A percentile compares a stretch with the other conserved stretches of the same genome.
phyloP scores from a whole-genome alignment of 305 asterid genomes.

The Petunia hybrid region DNA sequence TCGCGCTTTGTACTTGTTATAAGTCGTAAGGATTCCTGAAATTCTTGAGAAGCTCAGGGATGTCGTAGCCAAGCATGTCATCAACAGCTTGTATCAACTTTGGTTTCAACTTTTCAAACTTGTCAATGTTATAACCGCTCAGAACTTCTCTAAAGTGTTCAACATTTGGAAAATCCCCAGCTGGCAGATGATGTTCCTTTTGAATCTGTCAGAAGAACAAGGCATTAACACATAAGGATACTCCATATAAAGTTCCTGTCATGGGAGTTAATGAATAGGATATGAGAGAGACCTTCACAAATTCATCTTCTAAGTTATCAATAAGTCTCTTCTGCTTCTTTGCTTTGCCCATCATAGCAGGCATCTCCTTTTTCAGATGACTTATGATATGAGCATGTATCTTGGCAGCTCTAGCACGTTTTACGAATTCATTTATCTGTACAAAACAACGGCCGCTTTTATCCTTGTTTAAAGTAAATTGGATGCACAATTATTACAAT shows the following conservation, averaged over 20 bases:
- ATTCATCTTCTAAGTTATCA: constrained; percentile 76
- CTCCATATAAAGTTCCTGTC: neutral
- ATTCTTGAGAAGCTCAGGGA: constrained; percentile 86
- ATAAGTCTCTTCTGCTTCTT: constrained; percentile 85
- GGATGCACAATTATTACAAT: neutral
- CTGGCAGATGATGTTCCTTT: constrained; percentile 81
- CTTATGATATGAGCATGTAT: constrained; percentile 85
- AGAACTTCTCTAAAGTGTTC: constrained; percentile 73
- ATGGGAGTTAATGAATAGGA: neutral
- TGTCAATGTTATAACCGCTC: constrained; percentile 81
- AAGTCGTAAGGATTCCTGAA: constrained; percentile 90
- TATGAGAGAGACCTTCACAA: constrained; percentile 61
- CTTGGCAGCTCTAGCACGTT: constrained; percentile 94
- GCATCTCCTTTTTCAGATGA: constrained; percentile 92
- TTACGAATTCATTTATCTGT: constrained; percentile 94
- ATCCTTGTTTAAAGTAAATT: neutral
- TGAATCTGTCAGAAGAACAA: constrained; percentile 61
- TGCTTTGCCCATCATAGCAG: constrained; percentile 97
- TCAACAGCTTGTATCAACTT: constrained; percentile 85
- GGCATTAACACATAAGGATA: constrained; percentile 4
- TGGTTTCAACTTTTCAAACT: constrained; percentile 87
- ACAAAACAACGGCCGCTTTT: neutral
- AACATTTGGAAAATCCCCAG: constrained; percentile 85
- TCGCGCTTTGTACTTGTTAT: constrained; percentile 40
- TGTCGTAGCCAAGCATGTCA: constrained; percentile 96